Evolutionary conservation across 139 green algal species (phyloP).

Genomic region (Parachlorella kessleri): DNA sequence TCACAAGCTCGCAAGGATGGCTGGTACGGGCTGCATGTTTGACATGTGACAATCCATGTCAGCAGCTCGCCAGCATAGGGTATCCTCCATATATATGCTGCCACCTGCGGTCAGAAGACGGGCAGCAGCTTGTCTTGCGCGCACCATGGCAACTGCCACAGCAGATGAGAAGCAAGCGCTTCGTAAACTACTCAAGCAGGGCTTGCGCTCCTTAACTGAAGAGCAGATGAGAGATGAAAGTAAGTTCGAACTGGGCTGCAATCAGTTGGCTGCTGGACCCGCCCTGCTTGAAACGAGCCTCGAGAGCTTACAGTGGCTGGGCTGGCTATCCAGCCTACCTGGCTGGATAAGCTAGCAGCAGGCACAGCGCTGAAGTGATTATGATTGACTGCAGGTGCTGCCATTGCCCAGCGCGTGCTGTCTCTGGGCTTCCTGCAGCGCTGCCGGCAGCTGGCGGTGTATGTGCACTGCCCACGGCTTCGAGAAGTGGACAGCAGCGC

Average conservation of each 20-base stretch:
- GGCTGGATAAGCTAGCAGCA: too few species aligned
- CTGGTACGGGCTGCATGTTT: too few species aligned
- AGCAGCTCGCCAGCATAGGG: too few species aligned
- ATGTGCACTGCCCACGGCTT: conserved; percentile 66
- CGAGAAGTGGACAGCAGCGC: conserved; percentile 73
- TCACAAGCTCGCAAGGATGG: too few species aligned
- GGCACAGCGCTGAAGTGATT: too few species aligned
- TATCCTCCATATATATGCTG: too few species aligned
- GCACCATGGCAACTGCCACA: not conserved
- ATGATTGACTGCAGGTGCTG: conserved; percentile 11
- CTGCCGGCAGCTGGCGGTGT: conserved; percentile 52
- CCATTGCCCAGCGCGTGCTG: conserved; percentile 41
- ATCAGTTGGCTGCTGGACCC: too few species aligned
- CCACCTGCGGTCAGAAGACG: too few species aligned
- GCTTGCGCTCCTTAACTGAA: conserved; percentile 13
- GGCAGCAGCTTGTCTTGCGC: too few species aligned
- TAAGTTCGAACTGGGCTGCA: conserved; percentile 23
- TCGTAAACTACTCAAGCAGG: conserved; percentile 23
- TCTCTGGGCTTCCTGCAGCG: conserved; percentile 31
- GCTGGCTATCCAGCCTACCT: too few species aligned
- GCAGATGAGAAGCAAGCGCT: conserved; percentile 20
- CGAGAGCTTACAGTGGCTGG: not conserved
- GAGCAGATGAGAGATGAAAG: conserved; percentile 31
- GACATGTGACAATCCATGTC: too few species aligned
- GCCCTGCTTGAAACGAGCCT: too few species aligned